These are phyloP conservation scores for Cicer chorassanicum DNA, from an alignment of 306 rosid species.

Conservation along the genomic window DNA sequence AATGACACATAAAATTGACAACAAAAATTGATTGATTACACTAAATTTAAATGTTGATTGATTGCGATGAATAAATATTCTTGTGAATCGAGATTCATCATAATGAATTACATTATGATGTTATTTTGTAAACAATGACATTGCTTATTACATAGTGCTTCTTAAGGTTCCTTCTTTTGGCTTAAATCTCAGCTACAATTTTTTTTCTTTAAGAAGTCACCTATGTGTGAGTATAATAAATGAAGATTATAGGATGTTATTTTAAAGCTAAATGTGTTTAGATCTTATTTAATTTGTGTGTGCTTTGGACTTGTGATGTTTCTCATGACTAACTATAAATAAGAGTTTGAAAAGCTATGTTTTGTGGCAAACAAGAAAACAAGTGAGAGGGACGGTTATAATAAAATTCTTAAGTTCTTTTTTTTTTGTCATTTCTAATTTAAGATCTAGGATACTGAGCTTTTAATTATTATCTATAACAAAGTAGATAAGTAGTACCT, in stretches of 20 bases:
- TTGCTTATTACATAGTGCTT: constrained; percentile 35
- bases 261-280: constrained; percentile 39
- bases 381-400: constrained; percentile 51
- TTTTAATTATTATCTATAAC: constrained; percentile 46
- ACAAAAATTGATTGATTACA: too few relatives aligned
- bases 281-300: constrained; percentile 10
- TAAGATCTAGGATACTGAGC: constrained; percentile 49
- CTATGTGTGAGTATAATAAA: background rate
- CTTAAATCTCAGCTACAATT: constrained; percentile 7
- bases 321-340: constrained; percentile 46
- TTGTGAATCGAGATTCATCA: background rate
- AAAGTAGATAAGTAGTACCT: constrained; percentile 36
- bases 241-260: constrained; percentile 30
- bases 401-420: constrained; percentile 52
- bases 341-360: too few relatives aligned
- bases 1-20: too few relatives aligned
- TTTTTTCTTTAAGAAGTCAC: background rate
- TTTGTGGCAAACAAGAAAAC: constrained; percentile 62
- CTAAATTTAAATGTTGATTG: too few relatives aligned
- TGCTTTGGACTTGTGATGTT: constrained; percentile 43
- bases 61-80: too few relatives aligned
- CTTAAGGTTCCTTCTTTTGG: constrained; percentile 42
- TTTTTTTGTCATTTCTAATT: constrained; percentile 54
- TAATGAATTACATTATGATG: too few relatives aligned
- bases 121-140: constrained; percentile 1